These are phyloP conservation scores for Ophiocordyceps camponoti-leonardi DNA, from an alignment of 2,329 filamentous ascomycete genomes.

Conservation along the genomic window DNA sequence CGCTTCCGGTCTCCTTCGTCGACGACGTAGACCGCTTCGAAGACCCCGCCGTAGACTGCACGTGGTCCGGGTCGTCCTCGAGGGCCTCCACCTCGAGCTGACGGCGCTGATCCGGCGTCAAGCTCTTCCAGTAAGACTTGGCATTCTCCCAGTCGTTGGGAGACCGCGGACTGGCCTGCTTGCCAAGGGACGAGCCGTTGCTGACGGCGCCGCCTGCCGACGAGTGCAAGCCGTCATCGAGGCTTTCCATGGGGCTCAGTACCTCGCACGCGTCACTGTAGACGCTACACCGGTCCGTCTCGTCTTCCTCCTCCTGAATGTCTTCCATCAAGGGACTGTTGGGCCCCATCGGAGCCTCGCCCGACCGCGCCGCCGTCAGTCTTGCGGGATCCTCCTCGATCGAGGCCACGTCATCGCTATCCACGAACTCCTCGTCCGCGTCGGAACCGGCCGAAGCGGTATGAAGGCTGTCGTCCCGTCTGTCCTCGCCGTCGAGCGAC, in stretches of 20 bases:
- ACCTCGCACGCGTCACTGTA: slow-evolving; percentile 70
- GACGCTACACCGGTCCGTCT: slow-evolving; percentile 34
- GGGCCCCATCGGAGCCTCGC: slow-evolving; percentile 5
- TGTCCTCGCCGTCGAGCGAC: background rate
- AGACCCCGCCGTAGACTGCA: slow-evolving; percentile 11
- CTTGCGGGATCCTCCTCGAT: background rate
- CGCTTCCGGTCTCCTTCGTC: slow-evolving; percentile 3
- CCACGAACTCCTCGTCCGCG: slow-evolving; percentile 1
- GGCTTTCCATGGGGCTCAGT: slow-evolving; percentile 41
- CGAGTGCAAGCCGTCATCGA: slow-evolving; percentile 38
- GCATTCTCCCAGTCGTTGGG: slow-evolving; percentile 47
- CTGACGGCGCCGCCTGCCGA: slow-evolving; percentile 54
- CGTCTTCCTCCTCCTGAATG: slow-evolving; percentile 23
- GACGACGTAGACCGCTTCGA: slow-evolving; percentile 2
- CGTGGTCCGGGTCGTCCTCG: slow-evolving; percentile 31
- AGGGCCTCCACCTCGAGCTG: slow-evolving; percentile 41
- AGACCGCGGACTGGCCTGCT: background rate
- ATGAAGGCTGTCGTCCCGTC: background rate
- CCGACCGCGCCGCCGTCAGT: slow-evolving; percentile 5
- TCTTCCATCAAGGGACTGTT: slow-evolving; percentile 13
- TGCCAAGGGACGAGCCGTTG: background rate
- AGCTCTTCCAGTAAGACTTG: slow-evolving; percentile 51
- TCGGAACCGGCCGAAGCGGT: slow-evolving; percentile 6
- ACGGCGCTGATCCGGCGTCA: slow-evolving; percentile 44
- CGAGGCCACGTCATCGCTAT: background rate